phyloP scores from a whole-genome alignment of 345 rosid species.

The Salix brachista region DNA sequence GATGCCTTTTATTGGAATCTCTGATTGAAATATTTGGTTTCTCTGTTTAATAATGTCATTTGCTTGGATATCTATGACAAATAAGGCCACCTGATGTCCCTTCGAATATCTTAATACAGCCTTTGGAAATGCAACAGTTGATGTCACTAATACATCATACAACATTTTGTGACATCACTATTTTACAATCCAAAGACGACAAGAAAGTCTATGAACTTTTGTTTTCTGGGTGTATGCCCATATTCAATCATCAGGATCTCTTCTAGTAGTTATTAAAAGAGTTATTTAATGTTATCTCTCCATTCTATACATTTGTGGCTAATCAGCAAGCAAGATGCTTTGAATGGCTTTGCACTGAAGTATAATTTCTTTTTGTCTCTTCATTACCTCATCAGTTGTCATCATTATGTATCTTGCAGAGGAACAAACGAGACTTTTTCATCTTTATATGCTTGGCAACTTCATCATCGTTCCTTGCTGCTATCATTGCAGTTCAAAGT shows the following conservation, averaged over 20 bases:
- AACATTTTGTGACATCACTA: background rate
- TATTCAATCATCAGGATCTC: background rate
- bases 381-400: background rate
- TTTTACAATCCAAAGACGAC: background rate
- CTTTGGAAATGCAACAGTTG: background rate
- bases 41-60: background rate
- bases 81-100: background rate
- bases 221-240: background rate
- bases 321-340: background rate
- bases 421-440: slow-evolving; percentile 87
- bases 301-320: background rate
- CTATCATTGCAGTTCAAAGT: slow-evolving; percentile 67
- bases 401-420: slow-evolving; percentile 41
- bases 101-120: background rate
- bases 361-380: background rate
- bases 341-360: background rate
- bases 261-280: too few species aligned
- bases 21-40: background rate
- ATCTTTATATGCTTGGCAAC: slow-evolving; percentile 66
- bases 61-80: background rate
- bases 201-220: background rate
- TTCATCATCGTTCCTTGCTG: slow-evolving; percentile 48
- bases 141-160: background rate
- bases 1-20: background rate
- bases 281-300: background rate